These are phyloP conservation scores for Ustilago loliicola DNA, from an alignment of 1,284 basidiomycete genomes.

Conservation along the genomic window DNA sequence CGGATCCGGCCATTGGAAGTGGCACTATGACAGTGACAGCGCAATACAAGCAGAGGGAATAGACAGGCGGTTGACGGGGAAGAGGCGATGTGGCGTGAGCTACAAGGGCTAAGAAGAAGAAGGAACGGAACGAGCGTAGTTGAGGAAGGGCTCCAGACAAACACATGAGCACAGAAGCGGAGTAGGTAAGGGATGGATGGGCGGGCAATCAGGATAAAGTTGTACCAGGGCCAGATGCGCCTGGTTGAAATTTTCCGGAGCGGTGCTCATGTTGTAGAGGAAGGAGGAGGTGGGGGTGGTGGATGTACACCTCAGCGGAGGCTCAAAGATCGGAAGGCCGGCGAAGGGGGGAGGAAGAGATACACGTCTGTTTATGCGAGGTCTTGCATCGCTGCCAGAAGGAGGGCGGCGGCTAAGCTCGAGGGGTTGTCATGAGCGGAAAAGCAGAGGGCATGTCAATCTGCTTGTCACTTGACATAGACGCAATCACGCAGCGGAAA, in stretches of 20 bases:
- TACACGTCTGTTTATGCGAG: conserved; percentile 18
- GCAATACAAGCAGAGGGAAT: too few relatives aligned
- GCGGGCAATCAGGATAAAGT: conserved; percentile 19
- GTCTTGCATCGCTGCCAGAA: not conserved
- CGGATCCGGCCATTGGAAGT: not conserved
- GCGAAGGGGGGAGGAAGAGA: conserved; percentile 1
- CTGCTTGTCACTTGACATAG: conserved; percentile 13
- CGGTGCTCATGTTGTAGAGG: not conserved
- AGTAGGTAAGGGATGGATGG: conserved; percentile 3
- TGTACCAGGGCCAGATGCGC: conserved; percentile 14
- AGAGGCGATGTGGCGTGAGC: not conserved
- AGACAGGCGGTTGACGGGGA: not conserved
- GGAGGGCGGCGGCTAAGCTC: not conserved
- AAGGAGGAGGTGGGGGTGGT: not conserved
- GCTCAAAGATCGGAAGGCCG: not conserved
- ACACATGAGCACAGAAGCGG: conserved; percentile 8
- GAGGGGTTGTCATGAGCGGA: not conserved
- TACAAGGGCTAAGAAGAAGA: not conserved
- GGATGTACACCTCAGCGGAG: not conserved
- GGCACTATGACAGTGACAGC: not conserved
- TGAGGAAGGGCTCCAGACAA: conserved; percentile 9
- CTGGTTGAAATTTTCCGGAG: conserved; percentile 14
- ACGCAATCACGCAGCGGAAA: conserved; percentile 17
- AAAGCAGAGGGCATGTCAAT: not conserved
- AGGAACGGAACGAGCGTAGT: not conserved